Evolutionary conservation across 2,329 filamentous ascomycete species (phyloP).

Genomic region (Hypomyces perniciosus): DNA sequence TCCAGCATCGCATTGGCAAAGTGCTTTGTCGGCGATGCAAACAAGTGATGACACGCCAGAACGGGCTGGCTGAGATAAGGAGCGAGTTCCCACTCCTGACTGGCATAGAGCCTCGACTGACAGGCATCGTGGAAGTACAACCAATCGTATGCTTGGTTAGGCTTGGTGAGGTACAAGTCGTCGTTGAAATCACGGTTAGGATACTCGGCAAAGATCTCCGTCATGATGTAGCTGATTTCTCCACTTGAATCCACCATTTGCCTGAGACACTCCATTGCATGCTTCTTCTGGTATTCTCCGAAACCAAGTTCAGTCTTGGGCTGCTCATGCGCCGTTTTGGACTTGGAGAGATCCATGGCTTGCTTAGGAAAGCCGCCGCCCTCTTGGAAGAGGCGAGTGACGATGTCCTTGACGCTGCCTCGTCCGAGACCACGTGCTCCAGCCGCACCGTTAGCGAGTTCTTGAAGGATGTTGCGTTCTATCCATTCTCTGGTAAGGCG

Average conservation of each 20-base stretch:
- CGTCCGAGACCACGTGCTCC: conserved; percentile 66
- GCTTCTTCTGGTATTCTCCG: conserved; percentile 64
- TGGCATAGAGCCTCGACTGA: conserved; percentile 70
- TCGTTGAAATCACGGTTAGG: conserved; percentile 87
- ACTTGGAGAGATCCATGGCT: conserved; percentile 31
- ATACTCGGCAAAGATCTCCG: conserved; percentile 81
- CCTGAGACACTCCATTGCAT: conserved; percentile 63
- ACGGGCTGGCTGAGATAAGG: conserved; percentile 83
- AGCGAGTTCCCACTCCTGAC: conserved; percentile 86
- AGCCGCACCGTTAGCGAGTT: conserved; percentile 64
- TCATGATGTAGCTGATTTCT: conserved; percentile 71
- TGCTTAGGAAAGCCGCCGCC: conserved; percentile 70
- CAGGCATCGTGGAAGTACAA: conserved; percentile 86
- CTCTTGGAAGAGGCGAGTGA: conserved; percentile 71
- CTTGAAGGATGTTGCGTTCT: conserved; percentile 62
- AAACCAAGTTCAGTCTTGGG: conserved; percentile 61
- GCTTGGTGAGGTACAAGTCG: conserved; percentile 84
- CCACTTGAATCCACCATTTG: conserved; percentile 76
- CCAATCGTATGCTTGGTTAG: conserved; percentile 86
- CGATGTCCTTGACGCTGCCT: conserved; percentile 67
- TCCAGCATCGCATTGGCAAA: conserved; percentile 33
- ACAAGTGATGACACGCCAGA: conserved; percentile 85
- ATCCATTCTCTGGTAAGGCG: conserved; percentile 70
- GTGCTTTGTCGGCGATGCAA: conserved; percentile 63
- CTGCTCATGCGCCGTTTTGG: conserved; percentile 46